A percentile compares a stretch with the other conserved stretches of the same genome.
Evolutionary conservation across 2,329 filamentous ascomycete species (phyloP).

Genomic region (Colletotrichum cuscutae): DNA sequence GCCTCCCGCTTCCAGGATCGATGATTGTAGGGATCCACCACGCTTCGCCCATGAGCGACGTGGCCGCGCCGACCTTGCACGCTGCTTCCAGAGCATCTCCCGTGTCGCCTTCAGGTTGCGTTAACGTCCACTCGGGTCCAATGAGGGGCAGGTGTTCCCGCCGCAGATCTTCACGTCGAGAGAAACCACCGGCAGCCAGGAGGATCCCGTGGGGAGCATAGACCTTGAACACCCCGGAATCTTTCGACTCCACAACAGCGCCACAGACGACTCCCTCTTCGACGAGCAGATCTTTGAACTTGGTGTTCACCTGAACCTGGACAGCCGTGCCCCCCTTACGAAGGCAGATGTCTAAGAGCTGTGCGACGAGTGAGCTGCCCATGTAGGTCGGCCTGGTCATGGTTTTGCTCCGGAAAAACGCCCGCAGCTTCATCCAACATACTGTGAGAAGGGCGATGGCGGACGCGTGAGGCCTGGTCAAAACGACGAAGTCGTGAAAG

Average conservation of each 20-base stretch:
- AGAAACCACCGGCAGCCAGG: conserved; percentile 47
- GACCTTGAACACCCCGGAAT: conserved; percentile 39
- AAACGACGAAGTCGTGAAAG: background rate
- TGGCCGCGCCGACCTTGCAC: conserved; percentile 37
- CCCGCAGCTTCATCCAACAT: background rate
- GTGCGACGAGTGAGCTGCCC: background rate
- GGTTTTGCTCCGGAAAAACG: background rate
- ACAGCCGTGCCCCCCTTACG: background rate
- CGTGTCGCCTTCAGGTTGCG: conserved; percentile 37
- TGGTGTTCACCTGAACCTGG: background rate
- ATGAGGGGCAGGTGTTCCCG: conserved; percentile 38
- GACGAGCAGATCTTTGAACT: background rate
- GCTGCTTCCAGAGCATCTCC: conserved; percentile 40
- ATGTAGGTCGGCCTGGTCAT: background rate
- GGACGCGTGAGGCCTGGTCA: background rate
- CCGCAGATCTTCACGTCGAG: conserved; percentile 43
- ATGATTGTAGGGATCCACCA: conserved; percentile 47
- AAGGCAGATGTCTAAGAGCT: background rate
- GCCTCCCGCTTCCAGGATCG: conserved; percentile 38
- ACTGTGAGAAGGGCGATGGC: background rate
- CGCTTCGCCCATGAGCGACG: conserved; percentile 44
- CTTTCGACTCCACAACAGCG: background rate
- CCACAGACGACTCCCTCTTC: background rate
- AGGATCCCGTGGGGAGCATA: conserved; percentile 43
- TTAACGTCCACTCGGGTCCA: conserved; percentile 40